phyloP scores from a whole-genome alignment of 495 filamentous ascomycete species.

The Physcia stellaris region DNA sequence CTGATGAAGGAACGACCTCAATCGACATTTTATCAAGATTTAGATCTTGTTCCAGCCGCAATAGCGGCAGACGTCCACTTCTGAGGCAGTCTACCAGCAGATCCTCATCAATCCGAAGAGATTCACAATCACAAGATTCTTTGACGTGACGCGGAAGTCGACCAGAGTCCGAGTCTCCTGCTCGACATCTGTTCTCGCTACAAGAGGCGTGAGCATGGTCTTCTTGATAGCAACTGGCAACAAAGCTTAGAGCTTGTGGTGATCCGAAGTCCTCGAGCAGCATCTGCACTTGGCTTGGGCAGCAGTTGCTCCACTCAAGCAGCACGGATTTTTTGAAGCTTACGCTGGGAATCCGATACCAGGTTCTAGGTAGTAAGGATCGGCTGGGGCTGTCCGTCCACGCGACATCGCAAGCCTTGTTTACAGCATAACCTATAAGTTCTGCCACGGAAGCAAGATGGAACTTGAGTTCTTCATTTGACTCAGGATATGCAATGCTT shows the following conservation, averaged over 20 bases:
- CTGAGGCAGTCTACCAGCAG: constrained; percentile 4
- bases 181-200: constrained; percentile 1
- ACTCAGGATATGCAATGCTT: background rate
- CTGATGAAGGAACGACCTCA: constrained; percentile 7
- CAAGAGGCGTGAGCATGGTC: constrained; percentile 5
- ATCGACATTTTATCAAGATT: constrained; percentile 1
- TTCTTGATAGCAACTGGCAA: constrained; percentile 7
- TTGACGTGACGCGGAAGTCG: background rate
- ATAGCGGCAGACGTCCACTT: constrained; percentile 4
- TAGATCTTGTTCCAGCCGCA: constrained; percentile 1
- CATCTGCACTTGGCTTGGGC: constrained; percentile 6
- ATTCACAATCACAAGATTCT: constrained; percentile 4
- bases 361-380: background rate
- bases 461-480: constrained; percentile 6
- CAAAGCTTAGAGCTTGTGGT: constrained; percentile 7
- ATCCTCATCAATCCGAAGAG: constrained; percentile 5
- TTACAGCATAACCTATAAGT: constrained; percentile 3
- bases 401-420: constrained; percentile 5
- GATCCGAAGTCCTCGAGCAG: background rate
- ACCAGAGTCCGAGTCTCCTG: background rate
- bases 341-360: background rate
- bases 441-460: constrained; percentile 9
- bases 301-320: constrained; percentile 6
- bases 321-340: background rate
- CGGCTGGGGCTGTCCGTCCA: background rate